A percentile compares a stretch with the other conserved stretches of the same genome.
Evolutionary conservation across 371 early-diverging fungal species (phyloP).

Genomic region (Saksenaea oblongispora): DNA sequence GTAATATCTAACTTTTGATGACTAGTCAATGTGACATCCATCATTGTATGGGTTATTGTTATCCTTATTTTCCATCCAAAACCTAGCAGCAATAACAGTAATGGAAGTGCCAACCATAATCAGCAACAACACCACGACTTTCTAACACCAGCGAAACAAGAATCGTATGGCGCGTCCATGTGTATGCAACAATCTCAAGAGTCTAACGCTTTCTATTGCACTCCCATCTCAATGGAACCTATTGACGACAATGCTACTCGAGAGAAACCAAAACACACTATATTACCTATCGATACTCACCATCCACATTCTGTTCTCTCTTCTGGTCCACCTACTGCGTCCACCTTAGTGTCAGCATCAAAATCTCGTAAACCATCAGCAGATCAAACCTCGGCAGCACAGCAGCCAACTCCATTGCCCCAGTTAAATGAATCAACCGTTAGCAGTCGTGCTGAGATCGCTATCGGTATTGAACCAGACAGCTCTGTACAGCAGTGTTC

Average conservation of each 20-base stretch:
- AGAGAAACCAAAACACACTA: background rate
- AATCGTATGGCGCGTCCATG: background rate
- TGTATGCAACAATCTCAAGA: background rate
- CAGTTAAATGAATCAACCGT: background rate
- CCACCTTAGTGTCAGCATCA: background rate
- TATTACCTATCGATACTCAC: background rate
- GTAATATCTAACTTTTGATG: background rate
- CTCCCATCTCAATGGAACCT: background rate
- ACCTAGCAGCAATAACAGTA: slow-evolving; percentile 5
- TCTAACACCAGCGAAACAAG: background rate
- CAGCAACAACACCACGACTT: slow-evolving; percentile 4
- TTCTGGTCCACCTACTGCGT: background rate
- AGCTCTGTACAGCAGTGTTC: background rate
- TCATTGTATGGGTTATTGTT: slow-evolving; percentile 39
- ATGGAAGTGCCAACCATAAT: background rate
- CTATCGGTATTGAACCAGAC: background rate
- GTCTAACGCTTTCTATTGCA: background rate
- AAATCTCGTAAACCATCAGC: background rate
- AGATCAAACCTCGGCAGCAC: background rate
- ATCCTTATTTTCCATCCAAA: slow-evolving; percentile 50
- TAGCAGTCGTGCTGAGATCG: background rate
- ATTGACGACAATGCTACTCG: background rate
- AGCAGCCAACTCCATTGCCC: background rate
- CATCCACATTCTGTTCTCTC: background rate
- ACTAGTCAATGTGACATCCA: slow-evolving; percentile 36